Evolutionary conservation across 2,329 filamentous ascomycete genomes (phyloP).

Genomic region (Pyrenophora graminea): DNA sequence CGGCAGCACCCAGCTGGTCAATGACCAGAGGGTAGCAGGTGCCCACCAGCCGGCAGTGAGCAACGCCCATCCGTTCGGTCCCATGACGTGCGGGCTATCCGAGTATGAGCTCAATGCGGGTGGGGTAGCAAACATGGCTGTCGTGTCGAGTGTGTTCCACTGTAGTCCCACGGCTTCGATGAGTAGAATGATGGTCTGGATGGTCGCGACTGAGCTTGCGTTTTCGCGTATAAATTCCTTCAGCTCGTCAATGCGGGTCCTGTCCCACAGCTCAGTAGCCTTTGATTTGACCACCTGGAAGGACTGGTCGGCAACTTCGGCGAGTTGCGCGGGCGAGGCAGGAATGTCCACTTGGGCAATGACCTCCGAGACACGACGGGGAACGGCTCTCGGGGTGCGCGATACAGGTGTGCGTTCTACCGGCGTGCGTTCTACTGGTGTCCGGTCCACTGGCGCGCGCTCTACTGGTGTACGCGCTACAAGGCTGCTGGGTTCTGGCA

Average conservation of each 20-base stretch:
- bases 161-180: conserved; percentile 73
- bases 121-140: conserved; percentile 74
- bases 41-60: conserved; percentile 82
- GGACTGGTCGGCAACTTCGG: conserved; percentile 66
- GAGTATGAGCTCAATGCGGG: conserved; percentile 61
- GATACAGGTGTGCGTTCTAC: conserved; percentile 34
- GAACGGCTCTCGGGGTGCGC: conserved; percentile 42
- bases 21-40: conserved; percentile 74
- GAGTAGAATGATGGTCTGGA: conserved; percentile 50
- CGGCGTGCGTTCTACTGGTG: conserved; percentile 25
- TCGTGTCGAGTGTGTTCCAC: conserved; percentile 70
- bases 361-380: conserved; percentile 60
- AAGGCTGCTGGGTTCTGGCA: conserved; percentile 44
- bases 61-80: conserved; percentile 81
- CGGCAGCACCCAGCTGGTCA: conserved; percentile 73
- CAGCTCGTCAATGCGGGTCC: conserved; percentile 68
- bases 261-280: conserved; percentile 66
- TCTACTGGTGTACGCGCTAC: conserved; percentile 45
- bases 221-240: conserved; percentile 69
- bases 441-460: conserved; percentile 7
- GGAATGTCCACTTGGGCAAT: conserved; percentile 64
- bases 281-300: conserved; percentile 72
- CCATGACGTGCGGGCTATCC: conserved; percentile 63
- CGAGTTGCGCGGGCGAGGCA: conserved; percentile 68
- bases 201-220: conserved; percentile 68